These are phyloP conservation scores for Scenedesmus sp. DNA, from an alignment of 163 green algal genomes.

Conservation along the genomic window DNA sequence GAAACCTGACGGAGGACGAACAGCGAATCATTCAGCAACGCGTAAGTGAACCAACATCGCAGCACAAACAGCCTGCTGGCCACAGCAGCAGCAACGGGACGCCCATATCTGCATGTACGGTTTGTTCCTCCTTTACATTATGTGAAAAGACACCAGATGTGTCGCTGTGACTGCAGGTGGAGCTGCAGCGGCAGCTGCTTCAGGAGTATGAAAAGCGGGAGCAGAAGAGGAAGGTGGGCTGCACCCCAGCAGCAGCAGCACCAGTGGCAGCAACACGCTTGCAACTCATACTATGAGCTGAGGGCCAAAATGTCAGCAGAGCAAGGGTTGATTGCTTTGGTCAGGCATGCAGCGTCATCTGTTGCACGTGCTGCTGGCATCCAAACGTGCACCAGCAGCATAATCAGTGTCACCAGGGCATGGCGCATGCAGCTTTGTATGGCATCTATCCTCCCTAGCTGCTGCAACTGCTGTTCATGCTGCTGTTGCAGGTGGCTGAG, in stretches of 20 bases:
- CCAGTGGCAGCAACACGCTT: not conserved
- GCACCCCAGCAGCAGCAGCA: not conserved
- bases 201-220: constrained; percentile 84
- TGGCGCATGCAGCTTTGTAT: not conserved
- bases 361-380: too few species aligned
- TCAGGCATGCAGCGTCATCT: too few species aligned
- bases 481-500: constrained; percentile 70
- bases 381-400: too few species aligned
- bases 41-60: constrained; percentile 56
- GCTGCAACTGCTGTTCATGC: not conserved
- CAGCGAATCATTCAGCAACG: constrained; percentile 84
- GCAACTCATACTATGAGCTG: too few species aligned
- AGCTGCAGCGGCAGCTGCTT: constrained; percentile 84
- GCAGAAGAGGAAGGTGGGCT: constrained; percentile 71
- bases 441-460: not conserved
- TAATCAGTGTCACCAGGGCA: not conserved
- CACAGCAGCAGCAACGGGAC: not conserved
- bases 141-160: not conserved
- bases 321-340: too few species aligned
- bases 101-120: not conserved
- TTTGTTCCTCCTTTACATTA: not conserved
- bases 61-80: not conserved
- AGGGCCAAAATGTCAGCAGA: too few species aligned
- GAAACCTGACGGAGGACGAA: constrained; percentile 83
- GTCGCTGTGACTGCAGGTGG: constrained; percentile 62